A percentile compares a stretch with the other conserved stretches of the same genome.
Evolutionary conservation across 108 stramenopile species (phyloP).

Genomic region (Nannochloropsis gaditana): DNA sequence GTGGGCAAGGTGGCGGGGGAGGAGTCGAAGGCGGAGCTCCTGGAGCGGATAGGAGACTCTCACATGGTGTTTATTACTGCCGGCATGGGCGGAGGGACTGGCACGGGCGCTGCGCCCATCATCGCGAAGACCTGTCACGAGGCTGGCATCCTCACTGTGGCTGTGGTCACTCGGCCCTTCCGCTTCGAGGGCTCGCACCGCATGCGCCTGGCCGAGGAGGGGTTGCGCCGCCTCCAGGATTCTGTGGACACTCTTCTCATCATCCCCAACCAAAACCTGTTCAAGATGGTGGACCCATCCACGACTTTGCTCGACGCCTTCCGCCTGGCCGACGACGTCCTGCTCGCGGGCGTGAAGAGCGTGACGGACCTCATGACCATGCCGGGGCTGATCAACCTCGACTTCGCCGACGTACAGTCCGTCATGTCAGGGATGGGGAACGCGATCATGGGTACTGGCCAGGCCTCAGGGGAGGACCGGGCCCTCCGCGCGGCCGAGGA

Average conservation of each 20-base stretch:
- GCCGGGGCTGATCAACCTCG: conserved; percentile 56
- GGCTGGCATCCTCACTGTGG: conserved; percentile 54
- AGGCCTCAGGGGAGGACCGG: conserved; percentile 52
- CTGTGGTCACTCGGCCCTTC: conserved; percentile 54
- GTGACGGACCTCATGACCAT: conserved; percentile 55
- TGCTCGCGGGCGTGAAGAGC: conserved; percentile 52
- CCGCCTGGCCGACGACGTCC: conserved; percentile 54
- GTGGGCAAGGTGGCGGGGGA: conserved; percentile 43
- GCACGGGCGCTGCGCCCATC: conserved; percentile 55
- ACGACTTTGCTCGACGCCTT: conserved; percentile 24
- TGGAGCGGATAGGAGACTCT: conserved; percentile 27
- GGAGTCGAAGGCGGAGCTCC: conserved; percentile 38
- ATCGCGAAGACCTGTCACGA: conserved; percentile 50
- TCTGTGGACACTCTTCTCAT: conserved; percentile 55
- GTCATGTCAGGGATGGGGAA: conserved; percentile 55
- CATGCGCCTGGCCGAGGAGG: conserved; percentile 56
- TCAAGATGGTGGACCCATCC: conserved; percentile 49
- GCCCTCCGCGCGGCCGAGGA: conserved; percentile 52
- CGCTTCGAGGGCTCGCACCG: conserved; percentile 56
- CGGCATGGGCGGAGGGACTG: conserved; percentile 58
- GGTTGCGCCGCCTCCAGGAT: conserved; percentile 34
- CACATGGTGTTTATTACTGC: conserved; percentile 57
- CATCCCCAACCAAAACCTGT: conserved; percentile 59
- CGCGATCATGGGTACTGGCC: conserved; percentile 58
- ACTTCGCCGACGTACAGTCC: conserved; percentile 53